Evolutionary conservation across 2,329 filamentous ascomycete genomes (phyloP), one percentile per base, ranked within the genome.

Genomic region (Ascochyta clinopodiicola): DNA sequence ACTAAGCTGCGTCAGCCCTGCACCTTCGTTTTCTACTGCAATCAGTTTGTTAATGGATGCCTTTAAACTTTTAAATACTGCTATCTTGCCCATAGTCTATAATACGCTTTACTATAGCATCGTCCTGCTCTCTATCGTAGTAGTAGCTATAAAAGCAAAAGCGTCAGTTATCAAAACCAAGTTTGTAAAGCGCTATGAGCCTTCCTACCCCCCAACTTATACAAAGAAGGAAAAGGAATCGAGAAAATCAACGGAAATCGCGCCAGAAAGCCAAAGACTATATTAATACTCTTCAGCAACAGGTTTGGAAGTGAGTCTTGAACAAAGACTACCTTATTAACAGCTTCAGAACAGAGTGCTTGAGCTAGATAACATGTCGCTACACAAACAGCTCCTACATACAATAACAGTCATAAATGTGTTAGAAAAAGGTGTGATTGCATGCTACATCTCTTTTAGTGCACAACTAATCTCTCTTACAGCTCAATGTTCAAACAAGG

Each of bases 281-380:
- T 44, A 49, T 57, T 37, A 22, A 44, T 40, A 27, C 54, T 49
- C 35, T 57, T 45, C 7, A 53, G 45, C 38, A 36, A 22, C 10
- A 57, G 54, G 40, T 57, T 57, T 17, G 12, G 43, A n/a, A 44
- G n/a, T 21, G 7, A 57, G 6, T 37, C 17, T 57, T 38, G 17
- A 40, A 45, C 8, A 4, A 12, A 53, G 29, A 53, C 19, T 45
- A 34, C 48, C 44, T 17, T 34, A 27, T 45, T 57, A 45, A 57
- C 13, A 19, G 29, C 31, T 50, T n/a, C 37, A 57, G 55, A 57
- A 54, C 22, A 49, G 4, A 50, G 19, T 53, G 29, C 55, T 57
- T 50, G 5, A 43, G 4, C 4, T 37, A 27, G 12, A 57, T 13
- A 57, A 50, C 15, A 7, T 32, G 9, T 57, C 29, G 24, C 50